Evolutionary conservation across 768 basidiomycete genomes (phyloP).

Genomic region (Leucocoprinus birnbaumii): DNA sequence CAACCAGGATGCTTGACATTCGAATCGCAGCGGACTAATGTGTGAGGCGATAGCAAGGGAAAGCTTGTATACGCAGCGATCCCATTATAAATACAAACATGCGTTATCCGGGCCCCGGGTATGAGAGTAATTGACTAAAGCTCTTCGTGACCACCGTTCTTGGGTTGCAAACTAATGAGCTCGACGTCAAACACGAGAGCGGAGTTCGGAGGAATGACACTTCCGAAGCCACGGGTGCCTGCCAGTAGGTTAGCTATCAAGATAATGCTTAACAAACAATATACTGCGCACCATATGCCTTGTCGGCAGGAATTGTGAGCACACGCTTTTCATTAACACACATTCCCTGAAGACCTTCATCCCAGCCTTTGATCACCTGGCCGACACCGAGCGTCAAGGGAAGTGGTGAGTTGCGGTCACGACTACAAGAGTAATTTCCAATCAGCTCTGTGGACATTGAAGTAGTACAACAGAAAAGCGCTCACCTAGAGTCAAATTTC

Average conservation of each 20-base stretch:
- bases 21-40: too few relatives aligned
- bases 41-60: too few relatives aligned
- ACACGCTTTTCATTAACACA: conserved; percentile 86
- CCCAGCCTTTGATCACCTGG: conserved; percentile 87
- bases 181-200: conserved; percentile 88
- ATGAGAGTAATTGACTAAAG: conserved; percentile 33
- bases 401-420: conserved; percentile 72
- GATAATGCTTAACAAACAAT: not conserved
- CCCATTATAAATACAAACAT: not conserved
- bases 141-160: conserved; percentile 42
- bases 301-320: conserved; percentile 76
- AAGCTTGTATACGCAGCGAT: too few relatives aligned
- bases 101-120: too few relatives aligned
- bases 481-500: conserved; percentile 92
- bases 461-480: not conserved
- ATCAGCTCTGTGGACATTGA: too few relatives aligned
- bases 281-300: conserved; percentile 77
- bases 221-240: conserved; percentile 77
- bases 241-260: not conserved
- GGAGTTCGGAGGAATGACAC: conserved; percentile 74
- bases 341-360: conserved; percentile 80
- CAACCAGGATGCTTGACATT: too few relatives aligned
- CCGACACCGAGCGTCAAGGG: conserved; percentile 76
- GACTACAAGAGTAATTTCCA: not conserved
- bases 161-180: conserved; percentile 59